Evolutionary conservation across 441 rosid genomes (phyloP).

Genomic region (Pelargonium citronellum): DNA sequence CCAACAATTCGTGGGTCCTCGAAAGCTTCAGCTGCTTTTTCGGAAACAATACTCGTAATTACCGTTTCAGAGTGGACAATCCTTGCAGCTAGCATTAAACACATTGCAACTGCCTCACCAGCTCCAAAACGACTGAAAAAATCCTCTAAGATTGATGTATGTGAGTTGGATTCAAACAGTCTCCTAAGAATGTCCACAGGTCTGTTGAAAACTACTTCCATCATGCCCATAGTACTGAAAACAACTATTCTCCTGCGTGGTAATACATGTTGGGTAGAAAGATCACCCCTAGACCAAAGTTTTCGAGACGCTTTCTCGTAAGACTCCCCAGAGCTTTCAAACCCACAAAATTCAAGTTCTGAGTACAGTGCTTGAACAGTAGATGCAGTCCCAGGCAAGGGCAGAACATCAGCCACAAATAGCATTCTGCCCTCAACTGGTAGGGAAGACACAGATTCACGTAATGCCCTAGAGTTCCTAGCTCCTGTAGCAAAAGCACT

Average conservation of each 20-base stretch:
- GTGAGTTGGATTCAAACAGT: constrained; percentile 75
- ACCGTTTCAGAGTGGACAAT: constrained; percentile 72
- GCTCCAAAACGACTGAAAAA: constrained; percentile 94
- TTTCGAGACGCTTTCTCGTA: constrained; percentile 74
- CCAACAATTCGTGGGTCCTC: constrained; percentile 97
- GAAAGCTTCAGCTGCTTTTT: constrained; percentile 91
- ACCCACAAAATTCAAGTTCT: constrained; percentile 72
- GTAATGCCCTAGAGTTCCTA: constrained; percentile 71
- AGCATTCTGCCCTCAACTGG: constrained; percentile 99
- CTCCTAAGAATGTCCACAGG: constrained; percentile 89
- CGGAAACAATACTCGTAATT: constrained; percentile 65
- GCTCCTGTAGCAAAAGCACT: constrained; percentile 55
- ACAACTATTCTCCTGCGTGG: constrained; percentile 79
- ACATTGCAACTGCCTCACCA: constrained; percentile 98
- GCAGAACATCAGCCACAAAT: constrained; percentile 85
- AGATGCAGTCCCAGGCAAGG: constrained; percentile 71
- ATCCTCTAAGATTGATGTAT: constrained; percentile 78
- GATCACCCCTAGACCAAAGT: constrained; percentile 96
- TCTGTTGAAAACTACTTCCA: constrained; percentile 88
- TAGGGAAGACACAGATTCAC: constrained; percentile 72
- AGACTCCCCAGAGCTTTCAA: constrained; percentile 58
- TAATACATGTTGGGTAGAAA: constrained; percentile 79
- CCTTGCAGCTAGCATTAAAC: constrained; percentile 88
- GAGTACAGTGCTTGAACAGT: constrained; percentile 72
- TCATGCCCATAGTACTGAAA: constrained; percentile 96